These are phyloP conservation scores for Climacium dendroides DNA, from an alignment of 225 moss, liverwort and hornwort species.

Conservation along the genomic window DNA sequence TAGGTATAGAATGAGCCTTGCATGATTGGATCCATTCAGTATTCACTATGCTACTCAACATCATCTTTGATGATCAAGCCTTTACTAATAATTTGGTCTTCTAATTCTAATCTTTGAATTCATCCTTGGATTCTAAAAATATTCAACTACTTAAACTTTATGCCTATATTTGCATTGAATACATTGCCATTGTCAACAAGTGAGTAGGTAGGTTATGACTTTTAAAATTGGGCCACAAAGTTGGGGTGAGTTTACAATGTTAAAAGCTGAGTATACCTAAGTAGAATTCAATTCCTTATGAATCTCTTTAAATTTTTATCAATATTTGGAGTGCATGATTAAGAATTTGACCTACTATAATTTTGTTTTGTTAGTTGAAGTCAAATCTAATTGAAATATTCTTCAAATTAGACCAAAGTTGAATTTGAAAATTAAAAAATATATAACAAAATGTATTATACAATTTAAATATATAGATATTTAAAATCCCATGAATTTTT, in stretches of 20 bases:
- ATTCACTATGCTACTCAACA: rapidly evolving
- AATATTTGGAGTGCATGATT: not conserved
- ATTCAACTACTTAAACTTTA: not conserved
- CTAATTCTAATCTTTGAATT: not conserved
- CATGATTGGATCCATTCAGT: not conserved
- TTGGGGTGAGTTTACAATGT: not conserved
- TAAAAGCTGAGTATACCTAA: rapidly evolving
- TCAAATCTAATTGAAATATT: not conserved
- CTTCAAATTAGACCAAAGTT: not conserved
- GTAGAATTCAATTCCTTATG: rapidly evolving
- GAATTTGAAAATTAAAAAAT: not conserved
- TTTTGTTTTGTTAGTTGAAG: not conserved
- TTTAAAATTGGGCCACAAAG: too few relatives aligned
- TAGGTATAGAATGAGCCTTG: not conserved
- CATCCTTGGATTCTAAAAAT: too few relatives aligned
- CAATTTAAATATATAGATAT: too few relatives aligned
- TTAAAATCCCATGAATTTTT: not conserved
- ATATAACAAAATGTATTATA: not conserved
- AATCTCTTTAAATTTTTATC: not conserved
- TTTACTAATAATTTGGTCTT: not conserved
- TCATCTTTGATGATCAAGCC: too few relatives aligned
- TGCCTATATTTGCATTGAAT: not conserved
- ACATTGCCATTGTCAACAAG: not conserved
- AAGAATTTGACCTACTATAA: rapidly evolving
- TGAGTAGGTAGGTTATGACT: too few relatives aligned